These are phyloP conservation scores for Sugiyamaella qingdaonensis DNA, from an alignment of 805 yeast species.

Conservation along the genomic window DNA sequence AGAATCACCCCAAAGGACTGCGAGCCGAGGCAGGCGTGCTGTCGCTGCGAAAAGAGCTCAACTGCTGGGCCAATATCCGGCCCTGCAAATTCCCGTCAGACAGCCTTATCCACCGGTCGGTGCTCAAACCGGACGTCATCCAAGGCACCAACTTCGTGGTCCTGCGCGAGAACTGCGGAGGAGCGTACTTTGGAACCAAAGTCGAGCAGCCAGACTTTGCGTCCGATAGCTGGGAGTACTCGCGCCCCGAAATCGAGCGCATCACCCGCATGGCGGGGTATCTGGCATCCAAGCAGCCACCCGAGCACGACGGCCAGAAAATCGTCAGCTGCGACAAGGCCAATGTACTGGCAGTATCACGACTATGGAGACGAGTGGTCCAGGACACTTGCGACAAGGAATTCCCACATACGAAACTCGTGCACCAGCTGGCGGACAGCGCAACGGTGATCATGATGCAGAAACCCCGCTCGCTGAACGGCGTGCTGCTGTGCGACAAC, in stretches of 20 bases:
- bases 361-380: conserved; percentile 92
- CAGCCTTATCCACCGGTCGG: conserved; percentile 70
- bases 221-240: conserved; percentile 84
- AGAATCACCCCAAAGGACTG: conserved; percentile 83
- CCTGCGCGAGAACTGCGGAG: conserved; percentile 91
- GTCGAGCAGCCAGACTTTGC: conserved; percentile 82
- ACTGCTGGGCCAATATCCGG: conserved; percentile 86
- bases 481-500: conserved; percentile 83
- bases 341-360: conserved; percentile 87
- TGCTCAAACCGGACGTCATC: conserved; percentile 72
- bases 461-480: conserved; percentile 83
- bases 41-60: conserved; percentile 86
- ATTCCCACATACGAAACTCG: conserved; percentile 78
- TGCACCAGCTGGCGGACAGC: conserved; percentile 95
- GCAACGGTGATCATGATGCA: conserved; percentile 96
- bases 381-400: conserved; percentile 74
- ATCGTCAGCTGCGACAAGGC: conserved; percentile 94
- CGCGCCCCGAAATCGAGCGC: conserved; percentile 85
- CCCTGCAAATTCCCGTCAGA: conserved; percentile 89
- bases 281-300: conserved; percentile 54
- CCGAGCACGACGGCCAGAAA: conserved; percentile 73
- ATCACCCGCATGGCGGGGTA: conserved; percentile 97
- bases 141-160: conserved; percentile 82
- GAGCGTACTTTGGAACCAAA: conserved; percentile 90
- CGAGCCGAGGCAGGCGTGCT: conserved; percentile 95